phyloP scores from a whole-genome alignment of 2,329 filamentous ascomycete species.

The Calonectria hawksworthii region DNA sequence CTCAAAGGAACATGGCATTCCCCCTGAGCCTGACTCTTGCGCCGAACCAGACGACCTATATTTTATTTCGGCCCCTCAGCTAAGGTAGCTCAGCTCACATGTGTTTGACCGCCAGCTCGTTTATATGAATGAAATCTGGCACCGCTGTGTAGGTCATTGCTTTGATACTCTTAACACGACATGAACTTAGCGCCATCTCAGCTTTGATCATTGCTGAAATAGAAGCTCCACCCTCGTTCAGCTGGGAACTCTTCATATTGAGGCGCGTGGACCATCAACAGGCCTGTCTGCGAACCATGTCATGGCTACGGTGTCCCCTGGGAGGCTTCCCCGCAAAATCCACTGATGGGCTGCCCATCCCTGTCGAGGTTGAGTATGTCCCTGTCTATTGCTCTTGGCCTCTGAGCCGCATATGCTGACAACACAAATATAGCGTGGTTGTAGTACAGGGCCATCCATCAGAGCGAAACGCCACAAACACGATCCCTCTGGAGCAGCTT shows the following conservation, averaged over 20 bases:
- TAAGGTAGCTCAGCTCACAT: background rate
- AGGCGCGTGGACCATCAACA: background rate
- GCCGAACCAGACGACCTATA: background rate
- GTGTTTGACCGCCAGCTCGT: background rate
- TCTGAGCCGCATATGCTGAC: background rate
- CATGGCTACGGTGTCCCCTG: conserved; percentile 10
- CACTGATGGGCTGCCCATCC: background rate
- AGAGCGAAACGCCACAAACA: background rate
- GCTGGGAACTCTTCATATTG: background rate
- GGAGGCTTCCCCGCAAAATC: conserved; percentile 2
- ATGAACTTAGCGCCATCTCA: background rate
- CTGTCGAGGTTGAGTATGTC: conserved; percentile 15
- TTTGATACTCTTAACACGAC: background rate
- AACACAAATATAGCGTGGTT: background rate
- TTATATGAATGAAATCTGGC: background rate
- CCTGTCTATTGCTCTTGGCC: background rate
- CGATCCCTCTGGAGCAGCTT: background rate
- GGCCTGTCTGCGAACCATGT: conserved; percentile 2
- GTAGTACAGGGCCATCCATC: conserved; percentile 1
- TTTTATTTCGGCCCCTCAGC: conserved; percentile 4
- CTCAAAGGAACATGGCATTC: conserved; percentile 1
- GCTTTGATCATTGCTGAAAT: background rate
- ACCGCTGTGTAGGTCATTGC: background rate
- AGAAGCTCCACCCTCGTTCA: background rate
- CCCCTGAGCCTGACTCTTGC: conserved; percentile 20